Base-by-base conservation (phyloP, 768 basidiomycete genomes). In the Mycena olivaceomarginata region DNA sequence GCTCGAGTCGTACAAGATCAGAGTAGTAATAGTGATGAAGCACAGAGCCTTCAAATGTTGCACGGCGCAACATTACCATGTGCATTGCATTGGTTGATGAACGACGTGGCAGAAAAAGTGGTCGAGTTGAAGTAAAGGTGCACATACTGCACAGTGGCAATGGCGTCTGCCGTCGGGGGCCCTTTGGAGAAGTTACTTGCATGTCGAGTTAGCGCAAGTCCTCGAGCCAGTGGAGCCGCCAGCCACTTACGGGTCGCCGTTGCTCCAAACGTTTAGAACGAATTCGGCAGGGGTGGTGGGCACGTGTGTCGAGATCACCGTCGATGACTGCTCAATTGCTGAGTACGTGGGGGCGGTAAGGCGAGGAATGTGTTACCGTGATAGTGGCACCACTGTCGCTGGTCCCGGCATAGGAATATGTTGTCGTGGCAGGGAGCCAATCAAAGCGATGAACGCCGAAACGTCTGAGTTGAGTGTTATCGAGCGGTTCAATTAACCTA, bases 371-470 rank as follows among this genome's bases (percentile, higher is more conserved):
- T 25, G n/a, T 66, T 62, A 75, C 79, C 20, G 76, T 72, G 39
- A 72, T 67, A 22, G n/a, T 20, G 2, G 48, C 59, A 25, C 75
- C 75, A 31, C 57, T 72, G 20, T 71, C 9, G 15, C 7, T 67
- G n/a, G 39, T 25, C n/a, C 76, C 76, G 12, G 65, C 59, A n/a
- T 80, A 80, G 4, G 71, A 77, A 20, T 80, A 80, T 16, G 67
- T 60, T 4, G 76, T 80, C 7, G 39, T 45, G 10, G 45, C 13
- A 5, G 76, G 65, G 8, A 75, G 64, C 79, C 79, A 80, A 39
- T 80, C 79, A 63, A 80, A 39, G 62, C 76, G 79, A 51, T 80
- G 79, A 40, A 77, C 67, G 12, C 79, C 79, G 43, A 80, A 80
- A 12, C 74, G 67, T 53, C 79, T 80, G 40, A 39, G 48, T 1